These are phyloP conservation scores for Ensete glaucum DNA, from an alignment of 176 grass and related monocot species.

Conservation along the genomic window DNA sequence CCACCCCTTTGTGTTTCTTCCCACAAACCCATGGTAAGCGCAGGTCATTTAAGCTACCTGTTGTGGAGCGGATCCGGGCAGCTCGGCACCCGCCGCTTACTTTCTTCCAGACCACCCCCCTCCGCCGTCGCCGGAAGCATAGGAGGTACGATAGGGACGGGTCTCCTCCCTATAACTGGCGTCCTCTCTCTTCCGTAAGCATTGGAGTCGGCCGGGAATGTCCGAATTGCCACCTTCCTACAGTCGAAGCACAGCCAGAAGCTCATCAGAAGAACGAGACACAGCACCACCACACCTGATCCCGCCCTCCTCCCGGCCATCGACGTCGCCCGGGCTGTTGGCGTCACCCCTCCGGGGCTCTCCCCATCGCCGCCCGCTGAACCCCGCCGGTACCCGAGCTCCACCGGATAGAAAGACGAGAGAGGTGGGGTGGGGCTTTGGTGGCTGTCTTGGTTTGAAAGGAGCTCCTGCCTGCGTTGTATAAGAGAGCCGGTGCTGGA, in stretches of 20 bases:
- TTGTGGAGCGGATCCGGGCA: conserved; percentile 17
- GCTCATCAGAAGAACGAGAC: not conserved
- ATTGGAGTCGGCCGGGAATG: not conserved
- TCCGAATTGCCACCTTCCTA: not conserved
- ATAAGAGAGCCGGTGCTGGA: not conserved
- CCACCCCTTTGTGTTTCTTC: not conserved
- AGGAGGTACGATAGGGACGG: not conserved
- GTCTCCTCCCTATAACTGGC: not conserved
- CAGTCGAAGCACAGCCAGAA: not conserved
- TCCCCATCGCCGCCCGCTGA: not conserved
- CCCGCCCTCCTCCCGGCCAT: not conserved
- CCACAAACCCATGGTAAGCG: not conserved
- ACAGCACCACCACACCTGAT: not conserved
- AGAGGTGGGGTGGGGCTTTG: not conserved
- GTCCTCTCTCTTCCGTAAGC: not conserved
- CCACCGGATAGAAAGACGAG: not conserved
- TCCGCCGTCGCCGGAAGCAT: not conserved
- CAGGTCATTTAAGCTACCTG: not conserved
- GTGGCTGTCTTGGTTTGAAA: not conserved
- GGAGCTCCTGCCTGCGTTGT: not conserved
- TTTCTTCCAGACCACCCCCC: not conserved
- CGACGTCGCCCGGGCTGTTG: not conserved
- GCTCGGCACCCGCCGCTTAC: conserved; percentile 14
- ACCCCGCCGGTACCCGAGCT: no score
- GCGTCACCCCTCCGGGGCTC: not conserved